phyloP scores from a whole-genome alignment of 164 flowering plant genomes.

The Cinnamomum chago region DNA sequence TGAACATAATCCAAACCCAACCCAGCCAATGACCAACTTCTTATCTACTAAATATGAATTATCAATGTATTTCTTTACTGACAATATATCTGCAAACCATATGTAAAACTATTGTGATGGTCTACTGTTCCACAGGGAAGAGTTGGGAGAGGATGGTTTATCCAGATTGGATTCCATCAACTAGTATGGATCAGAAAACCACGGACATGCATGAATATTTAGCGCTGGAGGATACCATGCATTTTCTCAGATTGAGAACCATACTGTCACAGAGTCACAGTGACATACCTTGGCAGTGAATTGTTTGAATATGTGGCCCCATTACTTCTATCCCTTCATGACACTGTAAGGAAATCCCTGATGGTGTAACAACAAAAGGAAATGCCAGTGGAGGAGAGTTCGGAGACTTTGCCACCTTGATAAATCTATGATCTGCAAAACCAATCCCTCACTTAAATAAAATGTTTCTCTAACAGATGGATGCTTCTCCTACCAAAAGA shows the following conservation, averaged over 20 bases:
- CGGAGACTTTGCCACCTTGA: constrained; percentile 86
- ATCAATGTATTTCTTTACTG: background rate
- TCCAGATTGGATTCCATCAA: background rate
- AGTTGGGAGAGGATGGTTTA: background rate
- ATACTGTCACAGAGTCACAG: background rate
- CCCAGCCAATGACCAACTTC: too few relatives aligned
- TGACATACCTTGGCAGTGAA: constrained; percentile 57
- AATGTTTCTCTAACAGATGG: background rate
- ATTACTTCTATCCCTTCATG: constrained; percentile 57
- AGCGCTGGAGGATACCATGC: background rate
- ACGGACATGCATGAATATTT: background rate
- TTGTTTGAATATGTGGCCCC: constrained; percentile 59
- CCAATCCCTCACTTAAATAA: background rate
- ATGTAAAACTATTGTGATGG: background rate
- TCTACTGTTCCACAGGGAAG: background rate
- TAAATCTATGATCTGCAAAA: constrained; percentile 60
- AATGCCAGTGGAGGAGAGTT: constrained; percentile 72
- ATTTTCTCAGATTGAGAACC: background rate
- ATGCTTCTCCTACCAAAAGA: background rate
- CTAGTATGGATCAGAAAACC: background rate
- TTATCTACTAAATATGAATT: too few relatives aligned
- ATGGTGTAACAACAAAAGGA: constrained; percentile 48
- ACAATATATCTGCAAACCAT: background rate
- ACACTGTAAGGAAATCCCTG: constrained; percentile 55
- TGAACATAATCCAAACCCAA: too few relatives aligned